Base-by-base conservation (phyloP, 495 filamentous ascomycete species). In the Pyronema domesticum region DNA sequence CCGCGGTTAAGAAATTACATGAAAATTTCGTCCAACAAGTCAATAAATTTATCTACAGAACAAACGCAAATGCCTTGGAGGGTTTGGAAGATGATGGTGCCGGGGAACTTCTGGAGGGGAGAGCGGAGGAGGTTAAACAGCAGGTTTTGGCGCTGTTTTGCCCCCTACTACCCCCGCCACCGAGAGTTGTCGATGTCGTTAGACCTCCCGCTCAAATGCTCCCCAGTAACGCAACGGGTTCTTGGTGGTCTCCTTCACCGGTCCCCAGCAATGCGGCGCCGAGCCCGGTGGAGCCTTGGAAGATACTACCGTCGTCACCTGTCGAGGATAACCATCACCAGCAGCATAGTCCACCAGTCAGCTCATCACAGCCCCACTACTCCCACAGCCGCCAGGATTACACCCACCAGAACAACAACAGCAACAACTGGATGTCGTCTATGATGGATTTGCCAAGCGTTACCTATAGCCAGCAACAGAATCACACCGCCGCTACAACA, bases 31-130 rank as follows among this genome's bases (percentile, higher is more conserved):
- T 95, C 55, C 91, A 99, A 71, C 85, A 89, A 45, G 82, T 87
- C 72, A 99, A 99, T 76, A 88, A 83, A 71, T 99, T 91, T 67
- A 89, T 99, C 62, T 99, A 86, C 72, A 80, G 88, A 60, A 88
- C 91, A 33, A 79, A 85, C 60, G 87, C 83, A 57, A 81, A 84
- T 59, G 91, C 89, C 37, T 74, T 99, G 54, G 91, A 99, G 70
- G 91, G 91, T 47, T 70, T 96, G 54, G 91, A 99, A 73, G 91
- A 99, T 70, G 93, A 95, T 66, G 91, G 91, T 54, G 86, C 84
- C 44, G 91, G 91, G 53, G 91, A 99, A 71, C 73, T 99, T 53
- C 78, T 96, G 42, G 82, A 81, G 59, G 89, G 91, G 51, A 82
- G 85, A 69, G 89, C 86, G 67, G 87, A 94, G 64, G 89, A 95